phyloP scores from a whole-genome alignment of 2,329 filamentous ascomycete genomes.

The Pestalotiopsis sp. region DNA sequence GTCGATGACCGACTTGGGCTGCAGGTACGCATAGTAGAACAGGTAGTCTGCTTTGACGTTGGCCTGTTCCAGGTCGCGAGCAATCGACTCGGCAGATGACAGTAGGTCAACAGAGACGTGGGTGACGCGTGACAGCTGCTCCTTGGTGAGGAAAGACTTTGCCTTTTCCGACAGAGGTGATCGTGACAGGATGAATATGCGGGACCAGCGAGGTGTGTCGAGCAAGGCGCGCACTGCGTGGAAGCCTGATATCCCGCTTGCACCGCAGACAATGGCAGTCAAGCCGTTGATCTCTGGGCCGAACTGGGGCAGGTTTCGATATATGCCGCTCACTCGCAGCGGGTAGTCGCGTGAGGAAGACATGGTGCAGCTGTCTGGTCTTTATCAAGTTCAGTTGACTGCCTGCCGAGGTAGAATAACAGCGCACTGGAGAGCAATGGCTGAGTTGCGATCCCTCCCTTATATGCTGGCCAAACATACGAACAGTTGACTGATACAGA shows the following conservation, averaged over 20 bases:
- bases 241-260: background rate
- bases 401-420: too few species aligned
- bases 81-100: background rate
- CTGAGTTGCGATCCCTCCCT: too few species aligned
- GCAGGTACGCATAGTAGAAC: background rate
- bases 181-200: background rate
- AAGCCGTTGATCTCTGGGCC: background rate
- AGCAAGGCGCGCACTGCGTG: background rate
- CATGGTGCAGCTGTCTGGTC: background rate
- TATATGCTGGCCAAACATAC: too few species aligned
- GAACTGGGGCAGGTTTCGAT: background rate
- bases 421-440: too few species aligned
- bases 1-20: background rate
- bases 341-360: background rate
- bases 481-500: too few species aligned
- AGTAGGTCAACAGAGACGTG: background rate
- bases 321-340: background rate
- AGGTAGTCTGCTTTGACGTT: background rate
- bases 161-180: background rate
- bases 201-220: background rate
- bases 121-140: background rate
- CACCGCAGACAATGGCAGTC: background rate
- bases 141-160: background rate
- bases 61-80: background rate
- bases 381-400: too few species aligned